These are phyloP conservation scores for Phascolomyces articulosus DNA, from an alignment of 371 early-diverging fungal genomes.

Conservation along the genomic window DNA sequence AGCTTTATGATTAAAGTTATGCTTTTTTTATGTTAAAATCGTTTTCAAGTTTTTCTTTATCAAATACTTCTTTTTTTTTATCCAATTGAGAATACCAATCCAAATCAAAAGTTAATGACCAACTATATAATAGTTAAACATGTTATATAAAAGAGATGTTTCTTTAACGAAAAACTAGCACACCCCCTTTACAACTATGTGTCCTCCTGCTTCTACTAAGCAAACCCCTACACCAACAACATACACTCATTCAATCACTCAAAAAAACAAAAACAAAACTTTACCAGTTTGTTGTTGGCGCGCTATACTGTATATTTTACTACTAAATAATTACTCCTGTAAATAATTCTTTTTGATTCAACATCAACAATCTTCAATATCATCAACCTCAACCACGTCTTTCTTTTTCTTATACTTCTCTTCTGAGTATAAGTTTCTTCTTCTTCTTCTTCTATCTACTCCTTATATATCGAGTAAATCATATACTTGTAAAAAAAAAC, in stretches of 20 bases:
- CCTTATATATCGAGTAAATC: constrained; percentile 17
- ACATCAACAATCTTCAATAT: too few species aligned
- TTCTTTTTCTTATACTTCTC: neutral
- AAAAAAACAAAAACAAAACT: constrained; percentile 8
- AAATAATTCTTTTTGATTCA: too few species aligned
- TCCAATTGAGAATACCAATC: too few species aligned
- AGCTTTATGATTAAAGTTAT: too few species aligned
- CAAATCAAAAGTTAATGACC: too few species aligned
- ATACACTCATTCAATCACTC: too few species aligned
- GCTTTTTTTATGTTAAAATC: too few species aligned
- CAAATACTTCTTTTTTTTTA: too few species aligned
- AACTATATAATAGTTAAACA: neutral
- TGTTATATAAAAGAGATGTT: neutral
- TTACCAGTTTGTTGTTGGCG: constrained; percentile 11
- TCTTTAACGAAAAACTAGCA: constrained; percentile 5
- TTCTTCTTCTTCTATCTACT: neutral
- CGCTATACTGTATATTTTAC: too few species aligned
- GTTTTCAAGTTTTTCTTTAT: too few species aligned
- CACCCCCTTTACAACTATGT: constrained; percentile 17
- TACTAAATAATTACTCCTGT: too few species aligned
- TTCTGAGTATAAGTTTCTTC: neutral
- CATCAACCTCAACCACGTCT: too few species aligned
- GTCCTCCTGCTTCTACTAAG: constrained; percentile 15
- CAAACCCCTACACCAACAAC: neutral
- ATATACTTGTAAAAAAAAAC: neutral